Evolutionary conservation across 352 stramenopile genomes (phyloP).

Genomic region (Pythium insidiosum): DNA sequence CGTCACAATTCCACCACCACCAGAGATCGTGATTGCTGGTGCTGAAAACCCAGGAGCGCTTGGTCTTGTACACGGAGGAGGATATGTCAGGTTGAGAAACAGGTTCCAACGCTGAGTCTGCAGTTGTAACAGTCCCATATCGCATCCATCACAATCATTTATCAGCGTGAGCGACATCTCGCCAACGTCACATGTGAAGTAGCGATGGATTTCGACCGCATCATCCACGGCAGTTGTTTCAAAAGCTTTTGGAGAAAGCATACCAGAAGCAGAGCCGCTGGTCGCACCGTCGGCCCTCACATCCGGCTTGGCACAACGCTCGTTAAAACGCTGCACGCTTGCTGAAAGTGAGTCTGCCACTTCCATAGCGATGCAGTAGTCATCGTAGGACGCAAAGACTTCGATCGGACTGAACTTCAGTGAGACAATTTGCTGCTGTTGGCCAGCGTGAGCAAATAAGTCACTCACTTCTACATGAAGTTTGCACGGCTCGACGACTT

Average conservation of each 20-base stretch:
- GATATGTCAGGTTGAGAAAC: slow-evolving; percentile 63
- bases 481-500: slow-evolving; percentile 71
- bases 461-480: slow-evolving; percentile 61
- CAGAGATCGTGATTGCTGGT: slow-evolving; percentile 63
- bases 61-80: too few relatives aligned
- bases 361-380: slow-evolving; percentile 40
- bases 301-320: too few relatives aligned
- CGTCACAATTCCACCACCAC: slow-evolving; percentile 50
- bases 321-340: slow-evolving; percentile 20
- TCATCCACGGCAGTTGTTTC: neutral
- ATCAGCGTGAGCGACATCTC: slow-evolving; percentile 70
- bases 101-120: slow-evolving; percentile 60
- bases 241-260: slow-evolving; percentile 14
- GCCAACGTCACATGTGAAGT: slow-evolving; percentile 65
- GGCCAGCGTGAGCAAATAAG: slow-evolving; percentile 49
- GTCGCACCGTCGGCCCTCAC: slow-evolving; percentile 9
- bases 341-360: slow-evolving; percentile 34
- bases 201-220: slow-evolving; percentile 52
- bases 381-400: slow-evolving; percentile 77
- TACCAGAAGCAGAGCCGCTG: neutral
- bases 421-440: slow-evolving; percentile 68
- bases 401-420: slow-evolving; percentile 70
- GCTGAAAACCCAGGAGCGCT: too few relatives aligned
- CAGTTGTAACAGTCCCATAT: slow-evolving; percentile 78
- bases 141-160: slow-evolving; percentile 81